Evolutionary conservation across 495 filamentous ascomycete genomes (phyloP).

Genomic region (Stereocaulon alpinum): DNA sequence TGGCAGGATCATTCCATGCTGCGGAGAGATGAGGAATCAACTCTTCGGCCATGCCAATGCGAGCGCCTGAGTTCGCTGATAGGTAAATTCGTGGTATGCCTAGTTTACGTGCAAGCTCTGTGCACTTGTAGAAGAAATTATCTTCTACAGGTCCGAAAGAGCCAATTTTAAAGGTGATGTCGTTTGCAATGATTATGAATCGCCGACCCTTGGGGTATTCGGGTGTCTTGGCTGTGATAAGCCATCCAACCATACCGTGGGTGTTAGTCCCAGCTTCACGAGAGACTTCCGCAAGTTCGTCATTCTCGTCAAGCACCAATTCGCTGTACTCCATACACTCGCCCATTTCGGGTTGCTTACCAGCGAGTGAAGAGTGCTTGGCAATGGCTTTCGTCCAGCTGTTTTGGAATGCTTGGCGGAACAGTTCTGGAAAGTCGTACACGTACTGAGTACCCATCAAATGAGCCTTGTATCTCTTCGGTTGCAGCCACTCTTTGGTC

Average conservation of each 20-base stretch:
- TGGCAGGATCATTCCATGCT: constrained; percentile 80
- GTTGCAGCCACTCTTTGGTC: constrained; percentile 97
- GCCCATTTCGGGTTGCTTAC: constrained; percentile 71
- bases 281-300: constrained; percentile 82
- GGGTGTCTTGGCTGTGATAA: constrained; percentile 93
- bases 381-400: constrained; percentile 68
- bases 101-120: constrained; percentile 81
- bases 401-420: constrained; percentile 96
- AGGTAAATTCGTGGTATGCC: constrained; percentile 96
- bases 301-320: constrained; percentile 85
- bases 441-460: constrained; percentile 98
- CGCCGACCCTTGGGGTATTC: constrained; percentile 88
- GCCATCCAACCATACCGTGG: constrained; percentile 97
- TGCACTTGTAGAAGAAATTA: constrained; percentile 98
- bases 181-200: constrained; percentile 95
- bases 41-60: constrained; percentile 93
- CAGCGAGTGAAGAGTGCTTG: constrained; percentile 58
- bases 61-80: constrained; percentile 98
- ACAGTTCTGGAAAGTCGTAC: constrained; percentile 99
- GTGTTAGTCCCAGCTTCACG: constrained; percentile 91
- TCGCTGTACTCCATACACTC: constrained; percentile 96
- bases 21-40: constrained; percentile 93
- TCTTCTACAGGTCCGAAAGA: constrained; percentile 95
- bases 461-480: constrained; percentile 98
- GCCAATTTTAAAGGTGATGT: constrained; percentile 98